These are phyloP conservation scores for Penicillium janthinellum DNA, from an alignment of 2,329 filamentous ascomycete species.

Conservation along the genomic window DNA sequence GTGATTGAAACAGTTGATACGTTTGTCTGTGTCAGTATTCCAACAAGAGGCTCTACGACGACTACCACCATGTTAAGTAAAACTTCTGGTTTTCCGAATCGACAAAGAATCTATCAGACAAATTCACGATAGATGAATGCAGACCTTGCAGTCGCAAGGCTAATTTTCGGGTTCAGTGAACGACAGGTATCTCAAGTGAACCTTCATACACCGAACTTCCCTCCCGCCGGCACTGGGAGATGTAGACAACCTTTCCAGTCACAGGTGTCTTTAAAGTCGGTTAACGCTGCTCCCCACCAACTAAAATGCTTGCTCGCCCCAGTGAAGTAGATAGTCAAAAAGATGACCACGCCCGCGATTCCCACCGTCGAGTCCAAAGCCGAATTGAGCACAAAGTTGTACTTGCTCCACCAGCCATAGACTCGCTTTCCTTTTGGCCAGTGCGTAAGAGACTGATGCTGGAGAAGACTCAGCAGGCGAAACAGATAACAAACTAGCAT, in stretches of 20 bases:
- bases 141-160: too few relatives aligned
- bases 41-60: too few relatives aligned
- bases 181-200: background rate
- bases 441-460: constrained; percentile 33
- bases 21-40: too few relatives aligned
- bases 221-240: constrained; percentile 18
- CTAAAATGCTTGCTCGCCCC: constrained; percentile 24
- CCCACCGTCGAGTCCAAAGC: constrained; percentile 57
- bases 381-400: constrained; percentile 71
- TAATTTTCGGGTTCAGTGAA: too few relatives aligned
- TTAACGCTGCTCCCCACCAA: constrained; percentile 30
- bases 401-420: constrained; percentile 70
- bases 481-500: constrained; percentile 26
- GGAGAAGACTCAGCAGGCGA: background rate
- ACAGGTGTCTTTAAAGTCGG: constrained; percentile 24
- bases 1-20: too few relatives aligned
- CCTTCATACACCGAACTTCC: constrained; percentile 17
- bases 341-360: constrained; percentile 28
- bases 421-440: constrained; percentile 50
- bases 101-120: too few relatives aligned
- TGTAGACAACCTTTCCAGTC: constrained; percentile 27
- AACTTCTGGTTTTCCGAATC: too few relatives aligned
- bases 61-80: too few relatives aligned
- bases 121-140: too few relatives aligned
- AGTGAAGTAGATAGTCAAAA: constrained; percentile 31